Evolutionary conservation across 805 yeast genomes (phyloP), one percentile per base, ranked within the genome.

Genomic region (Kuraishia borneana): DNA sequence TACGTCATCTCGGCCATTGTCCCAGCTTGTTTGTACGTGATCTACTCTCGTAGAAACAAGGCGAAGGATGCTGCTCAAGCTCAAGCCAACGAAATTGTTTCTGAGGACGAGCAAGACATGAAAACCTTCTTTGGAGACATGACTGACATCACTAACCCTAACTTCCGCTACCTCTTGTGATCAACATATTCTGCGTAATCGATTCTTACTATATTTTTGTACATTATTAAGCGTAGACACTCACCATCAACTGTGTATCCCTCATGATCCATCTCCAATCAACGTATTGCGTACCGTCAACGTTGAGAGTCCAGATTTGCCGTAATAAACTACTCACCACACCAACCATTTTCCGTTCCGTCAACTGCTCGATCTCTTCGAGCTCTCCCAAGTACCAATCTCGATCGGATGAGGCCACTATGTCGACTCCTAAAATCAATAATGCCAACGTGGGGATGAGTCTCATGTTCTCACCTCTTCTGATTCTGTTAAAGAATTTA

Each of bases 61-160:
- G 48, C 47, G 26, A 57, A 65, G 39, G 68, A 62, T 30, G 39
- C 32, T 26, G 14, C 32, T 10, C 40, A 31, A 21, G 47, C 35
- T 6, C 16, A 25, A 12, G 6, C 13, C 13, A 25, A 25, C 13
- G 50, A 35, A 12, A 39, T 39, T 31, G 45, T 36, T 8, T 49
- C 42, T 8, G 42, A 37, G 2, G 43, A 44, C 29, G 40, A 33
- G 2, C 38, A 42, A 7, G 49, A 38, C 23, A 45, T 52, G 29
- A 54, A 64, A 35, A 41, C 47, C 39, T 63, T 61, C 46, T 65
- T 70, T 48, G 63, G 66, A 18, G 78, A 73, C 42, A 51, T 68
- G 48, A 73, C 78, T 3, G 76, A 70, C 44, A 56, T 51, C 34
- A 66, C 69, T 44, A 73, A 72, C 50, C 70, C 70, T 2, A 53